phyloP scores from a whole-genome alignment of 257 asterid species.

The Thymus mandschuricus region DNA sequence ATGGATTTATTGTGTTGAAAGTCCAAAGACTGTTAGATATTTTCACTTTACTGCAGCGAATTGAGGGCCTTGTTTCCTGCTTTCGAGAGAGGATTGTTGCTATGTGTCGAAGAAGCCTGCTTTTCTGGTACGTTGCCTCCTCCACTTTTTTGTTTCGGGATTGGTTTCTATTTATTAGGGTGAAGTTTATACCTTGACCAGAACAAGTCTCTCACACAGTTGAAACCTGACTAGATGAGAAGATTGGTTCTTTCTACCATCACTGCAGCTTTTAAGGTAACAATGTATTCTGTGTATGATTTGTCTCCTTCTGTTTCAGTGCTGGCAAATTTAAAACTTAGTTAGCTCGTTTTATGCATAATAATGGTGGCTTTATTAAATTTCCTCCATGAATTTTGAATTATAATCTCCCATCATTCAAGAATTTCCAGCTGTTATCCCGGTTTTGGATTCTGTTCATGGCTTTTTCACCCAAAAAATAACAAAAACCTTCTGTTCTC shows the following conservation, averaged over 20 bases:
- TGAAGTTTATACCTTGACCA: slow-evolving; percentile 27
- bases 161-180: slow-evolving; percentile 21
- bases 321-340: slow-evolving; percentile 17
- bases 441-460: slow-evolving; percentile 1
- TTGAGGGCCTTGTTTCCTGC: slow-evolving; percentile 48
- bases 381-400: not conserved
- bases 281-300: not conserved
- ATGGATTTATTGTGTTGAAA: slow-evolving; percentile 30
- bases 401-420: not conserved
- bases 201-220: slow-evolving; percentile 10
- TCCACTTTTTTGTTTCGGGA: slow-evolving; percentile 19
- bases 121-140: slow-evolving; percentile 38
- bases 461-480: not conserved
- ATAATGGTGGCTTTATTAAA: slow-evolving; percentile 6
- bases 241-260: slow-evolving; percentile 19
- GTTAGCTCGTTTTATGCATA: slow-evolving; percentile 14
- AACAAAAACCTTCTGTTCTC: not conserved
- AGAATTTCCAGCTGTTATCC: not conserved
- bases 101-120: slow-evolving; percentile 32
- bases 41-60: slow-evolving; percentile 41
- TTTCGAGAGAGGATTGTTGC: slow-evolving; percentile 31
- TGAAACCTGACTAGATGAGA: slow-evolving; percentile 24
- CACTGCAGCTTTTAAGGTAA: slow-evolving; percentile 29
- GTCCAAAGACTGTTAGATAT: slow-evolving; percentile 16
- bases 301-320: slow-evolving; percentile 7